Conservation (phyloP, 345 rosid species). For the Salix exigua region DNA sequence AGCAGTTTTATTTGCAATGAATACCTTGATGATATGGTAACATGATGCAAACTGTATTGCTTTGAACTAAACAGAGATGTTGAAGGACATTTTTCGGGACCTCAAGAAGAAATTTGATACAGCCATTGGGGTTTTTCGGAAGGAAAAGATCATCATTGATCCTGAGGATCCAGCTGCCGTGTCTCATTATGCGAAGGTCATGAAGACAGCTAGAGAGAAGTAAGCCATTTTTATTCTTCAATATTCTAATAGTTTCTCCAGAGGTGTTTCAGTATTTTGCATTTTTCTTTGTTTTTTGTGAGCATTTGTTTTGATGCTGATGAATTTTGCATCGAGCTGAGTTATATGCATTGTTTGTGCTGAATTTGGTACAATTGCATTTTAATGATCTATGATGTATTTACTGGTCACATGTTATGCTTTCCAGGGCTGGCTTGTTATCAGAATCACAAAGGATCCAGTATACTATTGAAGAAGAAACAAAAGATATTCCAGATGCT, state of each 20-base stretch:
- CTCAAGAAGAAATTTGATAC: constrained; percentile 78
- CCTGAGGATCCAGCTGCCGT: constrained; percentile 93
- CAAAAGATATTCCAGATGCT: constrained; percentile 77
- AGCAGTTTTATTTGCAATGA: constrained; percentile 5
- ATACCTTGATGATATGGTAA: background rate
- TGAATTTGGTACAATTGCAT: constrained; percentile 6
- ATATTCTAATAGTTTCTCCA: background rate
- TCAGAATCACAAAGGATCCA: constrained; percentile 82
- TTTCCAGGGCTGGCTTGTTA: constrained; percentile 76
- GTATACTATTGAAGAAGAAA: constrained; percentile 55
- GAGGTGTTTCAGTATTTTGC: background rate
- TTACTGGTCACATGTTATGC: constrained; percentile 11
- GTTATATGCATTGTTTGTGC: background rate
- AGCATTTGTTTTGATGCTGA: background rate
- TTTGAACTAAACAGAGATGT: constrained; percentile 55
- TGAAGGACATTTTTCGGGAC: constrained; percentile 84
- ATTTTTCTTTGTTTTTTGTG: background rate
- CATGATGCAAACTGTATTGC: constrained; percentile 8
- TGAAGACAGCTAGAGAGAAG: constrained; percentile 91
- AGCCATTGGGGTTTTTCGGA: constrained; percentile 69
- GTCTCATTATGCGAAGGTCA: constrained; percentile 72
- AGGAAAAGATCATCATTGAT: constrained; percentile 87
- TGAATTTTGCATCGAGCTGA: background rate
- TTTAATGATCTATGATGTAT: background rate
- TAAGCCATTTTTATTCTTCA: constrained; percentile 27